phyloP scores from a whole-genome alignment of 768 basidiomycete genomes.

The Cystobasidium tubakii region DNA sequence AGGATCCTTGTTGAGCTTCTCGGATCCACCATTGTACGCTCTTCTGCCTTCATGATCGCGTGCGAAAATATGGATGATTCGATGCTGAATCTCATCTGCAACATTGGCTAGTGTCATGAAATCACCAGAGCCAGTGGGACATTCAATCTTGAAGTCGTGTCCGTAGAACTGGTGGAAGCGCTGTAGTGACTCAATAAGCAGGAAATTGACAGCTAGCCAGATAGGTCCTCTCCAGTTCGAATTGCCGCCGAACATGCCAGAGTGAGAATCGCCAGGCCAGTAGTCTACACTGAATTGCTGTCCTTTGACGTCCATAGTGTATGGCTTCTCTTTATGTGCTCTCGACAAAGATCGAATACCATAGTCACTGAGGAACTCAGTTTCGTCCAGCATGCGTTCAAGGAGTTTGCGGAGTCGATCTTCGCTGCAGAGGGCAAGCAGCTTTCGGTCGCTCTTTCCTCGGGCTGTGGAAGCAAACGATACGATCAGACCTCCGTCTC shows the following conservation, averaged over 20 bases:
- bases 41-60: conserved; percentile 64
- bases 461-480: conserved; percentile 45
- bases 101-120: conserved; percentile 91
- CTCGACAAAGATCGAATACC: conserved; percentile 95
- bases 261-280: conserved; percentile 96
- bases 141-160: conserved; percentile 80
- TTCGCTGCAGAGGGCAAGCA: conserved; percentile 84
- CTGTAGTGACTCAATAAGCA: conserved; percentile 91
- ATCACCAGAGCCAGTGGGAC: conserved; percentile 93
- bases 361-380: conserved; percentile 91
- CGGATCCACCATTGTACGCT: conserved; percentile 84
- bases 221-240: conserved; percentile 54
- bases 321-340: conserved; percentile 81
- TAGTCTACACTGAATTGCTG: conserved; percentile 86
- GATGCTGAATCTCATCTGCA: conserved; percentile 96
- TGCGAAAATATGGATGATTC: conserved; percentile 98
- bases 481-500: background rate
- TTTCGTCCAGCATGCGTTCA: conserved; percentile 94
- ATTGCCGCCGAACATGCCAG: conserved; percentile 87
- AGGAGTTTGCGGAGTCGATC: conserved; percentile 81
- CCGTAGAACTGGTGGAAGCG: conserved; percentile 97
- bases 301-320: conserved; percentile 89
- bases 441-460: conserved; percentile 76
- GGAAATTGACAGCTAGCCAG: conserved; percentile 90
- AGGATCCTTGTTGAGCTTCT: conserved; percentile 80